Base-by-base conservation (phyloP, 164 flowering plant genomes). In the Akebia trifoliata region DNA sequence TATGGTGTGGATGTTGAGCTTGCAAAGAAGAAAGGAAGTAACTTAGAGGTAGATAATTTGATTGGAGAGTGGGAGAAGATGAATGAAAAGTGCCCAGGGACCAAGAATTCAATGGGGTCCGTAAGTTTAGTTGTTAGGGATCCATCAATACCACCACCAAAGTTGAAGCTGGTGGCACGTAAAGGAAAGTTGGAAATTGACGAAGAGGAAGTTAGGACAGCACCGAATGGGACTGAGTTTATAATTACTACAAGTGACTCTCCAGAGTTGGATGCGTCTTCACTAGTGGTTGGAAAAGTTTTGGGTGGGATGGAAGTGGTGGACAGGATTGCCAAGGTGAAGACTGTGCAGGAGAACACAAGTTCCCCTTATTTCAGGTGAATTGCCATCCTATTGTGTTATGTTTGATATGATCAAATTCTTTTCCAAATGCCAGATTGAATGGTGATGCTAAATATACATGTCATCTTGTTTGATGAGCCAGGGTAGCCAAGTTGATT, bases 171-270 rank as follows among this genome's bases (percentile, higher is more conserved):
- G 56, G 90, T 93, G 11, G 98, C 97, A 0, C 58, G 82, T 6
- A 20, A 77, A 38, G 98, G 97, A 61, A 90, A 85, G 81, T 69
- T 93, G 38, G 85, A 77, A 80, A 77, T 93, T 17, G 88, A 85
- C 51, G 65, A 87, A 54, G 98, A 92, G 69, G 88, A 85, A 58
- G 83, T 81, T 17, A 81, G 85, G 7, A 54, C 17, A 1, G 84
- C 72, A 15, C 97, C 94, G 1, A 93, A 93, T 61, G 97, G 98
- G 44, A 93, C 97, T 0, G 88, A 89, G 78, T 90, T 93, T 71
- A 83, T 77, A 31, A 83, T 93, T 28, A 44, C 71, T 12, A 65
- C 50, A 0, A 78, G 65, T 64, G 91, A 90, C 65, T 76, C 94
- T 1, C 94, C 97, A 2, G 94, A 90, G 74, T 72, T 93, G 53